Base-by-base conservation (phyloP, 1,284 basidiomycete genomes). In the Polyporus tsugae region DNA sequence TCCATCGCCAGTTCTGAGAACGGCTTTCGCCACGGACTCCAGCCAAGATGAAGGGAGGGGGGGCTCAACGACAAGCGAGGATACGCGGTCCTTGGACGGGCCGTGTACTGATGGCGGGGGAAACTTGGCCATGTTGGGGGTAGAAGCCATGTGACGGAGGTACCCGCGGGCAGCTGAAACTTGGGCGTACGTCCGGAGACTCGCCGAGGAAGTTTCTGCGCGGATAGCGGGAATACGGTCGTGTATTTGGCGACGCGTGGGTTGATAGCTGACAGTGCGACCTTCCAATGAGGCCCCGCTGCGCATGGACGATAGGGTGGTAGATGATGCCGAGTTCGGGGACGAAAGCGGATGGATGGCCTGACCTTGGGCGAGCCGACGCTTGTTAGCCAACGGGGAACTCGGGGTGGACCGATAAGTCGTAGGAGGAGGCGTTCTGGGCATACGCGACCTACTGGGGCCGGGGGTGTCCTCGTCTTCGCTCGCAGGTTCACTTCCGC, bases 111-210 rank as follows among this genome's bases (percentile, higher is more conserved):
- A 68, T 1, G 71, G 63, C 0, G 36, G 58, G 29, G 58, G 41
- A 25, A 65, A 68, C 46, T 73, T 74, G 17, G 83, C 79, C 62
- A 91, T 86, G 71, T 85, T 85, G 22, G 89, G 87, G 13, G 84
- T 83, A 29, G 91, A 92, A 0, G 85, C 85, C 82, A 92, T 91
- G 74, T 91, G 91, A 25, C 91, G 85, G 15, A 93, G 83, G 73
- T 91, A 87, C 9, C 87, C 86, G 11, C 85, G 84, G 7, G 91
- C 90, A 38, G 85, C 84, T 19, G 87, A 87, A 53, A 77, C 73
- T 58, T 80, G 77, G 49, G 73, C 72, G 69, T 76, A 78, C 36
- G 75, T 78, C 25, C 77, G 74, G 66, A 78, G 72, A 74, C 75
- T 69, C 70, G 73, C 69, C 64, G 77, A 72, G 63, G 79, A 74